Conservation (phyloP, 139 green algal species). For the Pleodorina starrii region DNA sequence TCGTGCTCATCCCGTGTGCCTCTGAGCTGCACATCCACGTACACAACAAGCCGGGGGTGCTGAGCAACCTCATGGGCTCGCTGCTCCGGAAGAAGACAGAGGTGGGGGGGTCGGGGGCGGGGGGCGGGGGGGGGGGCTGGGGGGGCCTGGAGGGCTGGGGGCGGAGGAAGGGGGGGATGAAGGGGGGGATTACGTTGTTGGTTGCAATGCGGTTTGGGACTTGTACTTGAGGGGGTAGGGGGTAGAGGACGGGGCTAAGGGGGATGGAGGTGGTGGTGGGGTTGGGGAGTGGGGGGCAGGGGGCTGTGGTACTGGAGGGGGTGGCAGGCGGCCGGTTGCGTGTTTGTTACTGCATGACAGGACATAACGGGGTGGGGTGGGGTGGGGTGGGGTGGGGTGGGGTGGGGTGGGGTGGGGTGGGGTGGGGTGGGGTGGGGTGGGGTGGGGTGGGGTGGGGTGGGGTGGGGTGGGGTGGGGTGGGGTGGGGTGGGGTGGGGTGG, state of each 20-base stretch:
- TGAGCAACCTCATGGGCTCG: conserved; percentile 21
- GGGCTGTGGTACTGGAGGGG: no score
- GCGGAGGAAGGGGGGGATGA: not conserved
- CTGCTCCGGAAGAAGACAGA: conserved; percentile 36
- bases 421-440: no score
- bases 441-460: no score
- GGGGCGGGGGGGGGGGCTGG: not conserved
- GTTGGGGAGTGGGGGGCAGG: no score
- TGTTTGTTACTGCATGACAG: no score
- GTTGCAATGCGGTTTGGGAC: not conserved
- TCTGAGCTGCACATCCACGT: conserved; percentile 51
- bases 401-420: no score
- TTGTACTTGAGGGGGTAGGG: not conserved
- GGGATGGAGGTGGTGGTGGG: not conserved
- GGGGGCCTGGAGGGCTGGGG: not conserved
- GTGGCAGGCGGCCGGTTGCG: no score
- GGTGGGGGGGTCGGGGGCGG: not conserved
- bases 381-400: no score
- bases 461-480: no score
- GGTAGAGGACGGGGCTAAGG: not conserved
- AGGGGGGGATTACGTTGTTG: not conserved
- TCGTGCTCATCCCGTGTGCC: conserved; percentile 73
- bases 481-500: no score
- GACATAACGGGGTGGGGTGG: no score
- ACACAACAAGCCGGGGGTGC: conserved; percentile 32